A percentile compares a stretch with the other conserved stretches of the same genome.
phyloP scores from a whole-genome alignment of 139 green algal species.

The Axilococcus clingmanii region DNA sequence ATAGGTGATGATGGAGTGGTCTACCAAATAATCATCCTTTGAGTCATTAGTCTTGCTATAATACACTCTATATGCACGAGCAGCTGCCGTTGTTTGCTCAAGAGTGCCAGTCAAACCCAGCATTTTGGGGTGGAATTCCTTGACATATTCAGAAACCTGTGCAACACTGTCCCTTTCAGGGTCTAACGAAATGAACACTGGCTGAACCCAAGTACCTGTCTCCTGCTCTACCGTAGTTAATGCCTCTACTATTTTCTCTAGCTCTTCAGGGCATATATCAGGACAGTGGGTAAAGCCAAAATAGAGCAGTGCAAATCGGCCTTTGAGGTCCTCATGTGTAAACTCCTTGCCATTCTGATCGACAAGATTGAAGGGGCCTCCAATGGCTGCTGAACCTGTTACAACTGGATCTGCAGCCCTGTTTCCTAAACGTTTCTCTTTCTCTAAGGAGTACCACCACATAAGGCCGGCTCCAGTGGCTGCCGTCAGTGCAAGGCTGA shows the following conservation, averaged over 20 bases:
- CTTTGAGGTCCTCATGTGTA: conserved; percentile 66
- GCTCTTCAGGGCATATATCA: conserved; percentile 97
- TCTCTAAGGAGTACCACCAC: conserved; percentile 27
- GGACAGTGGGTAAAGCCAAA: conserved; percentile 98
- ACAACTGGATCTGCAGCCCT: conserved; percentile 10
- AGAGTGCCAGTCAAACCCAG: conserved; percentile 83
- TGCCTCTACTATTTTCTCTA: conserved; percentile 85
- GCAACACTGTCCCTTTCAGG: conserved; percentile 74
- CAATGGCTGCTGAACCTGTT: conserved; percentile 75
- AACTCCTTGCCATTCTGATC: conserved; percentile 74
- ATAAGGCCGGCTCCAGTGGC: conserved; percentile 35
- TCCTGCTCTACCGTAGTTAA: conserved; percentile 41
- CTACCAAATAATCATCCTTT: conserved; percentile 88
- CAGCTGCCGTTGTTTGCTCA: conserved; percentile 42
- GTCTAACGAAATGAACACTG: conserved; percentile 95
- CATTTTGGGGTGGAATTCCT: conserved; percentile 90
- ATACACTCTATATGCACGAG: conserved; percentile 81
- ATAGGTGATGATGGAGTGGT: conserved; percentile 99
- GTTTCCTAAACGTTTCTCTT: conserved; percentile 19
- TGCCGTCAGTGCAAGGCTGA: conserved; percentile 36
- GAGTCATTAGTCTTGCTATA: conserved; percentile 61
- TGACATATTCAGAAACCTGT: conserved; percentile 72
- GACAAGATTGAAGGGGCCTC: conserved; percentile 79
- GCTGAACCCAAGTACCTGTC: conserved; percentile 25
- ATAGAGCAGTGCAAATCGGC: conserved; percentile 87